Evolutionary conservation across 176 grass and related monocot genomes (phyloP).

Genomic region (Triticum aestivum): DNA sequence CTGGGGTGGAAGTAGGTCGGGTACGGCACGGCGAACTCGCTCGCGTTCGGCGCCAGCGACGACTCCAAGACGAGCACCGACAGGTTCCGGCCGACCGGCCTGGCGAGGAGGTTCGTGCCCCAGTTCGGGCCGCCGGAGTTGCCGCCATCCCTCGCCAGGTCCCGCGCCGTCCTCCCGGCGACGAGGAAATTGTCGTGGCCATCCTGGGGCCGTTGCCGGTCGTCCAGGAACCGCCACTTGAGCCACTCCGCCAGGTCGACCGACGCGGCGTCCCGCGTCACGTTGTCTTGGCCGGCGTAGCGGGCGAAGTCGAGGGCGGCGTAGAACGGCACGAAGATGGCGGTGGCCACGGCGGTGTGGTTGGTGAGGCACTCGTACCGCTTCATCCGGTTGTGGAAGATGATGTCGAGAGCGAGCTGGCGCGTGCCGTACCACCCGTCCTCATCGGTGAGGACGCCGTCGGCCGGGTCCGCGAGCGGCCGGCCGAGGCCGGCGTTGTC

Average conservation of each 20-base stretch:
- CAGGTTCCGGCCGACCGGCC: slow-evolving; percentile 45
- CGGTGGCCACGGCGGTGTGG: slow-evolving; percentile 35
- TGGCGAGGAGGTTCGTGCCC: slow-evolving; percentile 53
- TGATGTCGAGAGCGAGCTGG: slow-evolving; percentile 52
- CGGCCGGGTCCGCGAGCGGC: slow-evolving; percentile 29
- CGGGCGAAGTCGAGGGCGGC: slow-evolving; percentile 57
- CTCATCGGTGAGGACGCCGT: slow-evolving; percentile 40
- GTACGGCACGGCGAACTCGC: slow-evolving; percentile 49
- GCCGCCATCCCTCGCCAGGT: slow-evolving; percentile 29
- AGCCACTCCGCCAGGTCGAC: slow-evolving; percentile 38
- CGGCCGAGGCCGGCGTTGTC: slow-evolving; percentile 46
- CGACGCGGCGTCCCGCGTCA: slow-evolving; percentile 30
- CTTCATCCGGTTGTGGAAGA: slow-evolving; percentile 76
- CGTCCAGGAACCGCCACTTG: slow-evolving; percentile 19
- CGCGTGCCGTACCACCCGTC: slow-evolving; percentile 66
- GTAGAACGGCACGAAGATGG: slow-evolving; percentile 71
- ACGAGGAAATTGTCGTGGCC: slow-evolving; percentile 61
- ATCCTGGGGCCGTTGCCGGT: background rate
- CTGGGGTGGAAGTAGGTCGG: slow-evolving; percentile 88
- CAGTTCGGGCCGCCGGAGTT: slow-evolving; percentile 28
- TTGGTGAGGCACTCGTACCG: slow-evolving; percentile 68
- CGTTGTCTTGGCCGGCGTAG: slow-evolving; percentile 45
- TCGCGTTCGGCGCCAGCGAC: slow-evolving; percentile 24
- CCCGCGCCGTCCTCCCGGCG: slow-evolving; percentile 55
- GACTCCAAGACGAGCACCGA: slow-evolving; percentile 59